phyloP scores from a whole-genome alignment of 179 eudicot species.

The Silene noctiflora region DNA sequence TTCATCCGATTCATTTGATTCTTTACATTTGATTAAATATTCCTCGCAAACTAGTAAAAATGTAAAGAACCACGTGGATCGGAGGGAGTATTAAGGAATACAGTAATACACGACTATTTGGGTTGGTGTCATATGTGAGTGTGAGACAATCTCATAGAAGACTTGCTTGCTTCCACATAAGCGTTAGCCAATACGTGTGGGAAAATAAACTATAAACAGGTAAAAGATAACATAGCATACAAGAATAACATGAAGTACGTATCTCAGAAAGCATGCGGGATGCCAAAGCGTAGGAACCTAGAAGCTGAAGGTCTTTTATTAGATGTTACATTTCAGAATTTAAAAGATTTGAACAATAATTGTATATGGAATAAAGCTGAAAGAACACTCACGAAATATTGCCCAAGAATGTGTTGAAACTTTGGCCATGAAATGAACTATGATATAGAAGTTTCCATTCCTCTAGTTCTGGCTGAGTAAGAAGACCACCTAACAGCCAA shows the following conservation, averaged over 20 bases:
- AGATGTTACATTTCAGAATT: not conserved
- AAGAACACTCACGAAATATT: slow-evolving; percentile 58
- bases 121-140: not conserved
- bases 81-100: not conserved
- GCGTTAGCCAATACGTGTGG: not conserved
- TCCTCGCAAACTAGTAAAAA: too few relatives aligned
- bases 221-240: not conserved
- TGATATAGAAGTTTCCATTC: slow-evolving; percentile 92
- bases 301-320: not conserved
- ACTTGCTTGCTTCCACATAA: not conserved
- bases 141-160: not conserved
- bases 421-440: slow-evolving; percentile 67
- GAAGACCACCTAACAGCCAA: slow-evolving; percentile 85
- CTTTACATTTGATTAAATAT: too few relatives aligned
- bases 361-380: slow-evolving; percentile 7
- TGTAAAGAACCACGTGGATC: too few relatives aligned
- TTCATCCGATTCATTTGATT: too few relatives aligned
- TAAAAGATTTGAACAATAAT: not conserved
- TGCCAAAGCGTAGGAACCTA: not conserved
- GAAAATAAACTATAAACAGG: not conserved
- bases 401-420: slow-evolving; percentile 88
- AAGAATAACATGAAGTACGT: not conserved
- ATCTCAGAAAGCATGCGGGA: not conserved
- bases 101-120: not conserved
- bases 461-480: slow-evolving; percentile 57